Base-by-base conservation (phyloP, 2,329 filamentous ascomycete species). In the Juglanconis sp. region DNA sequence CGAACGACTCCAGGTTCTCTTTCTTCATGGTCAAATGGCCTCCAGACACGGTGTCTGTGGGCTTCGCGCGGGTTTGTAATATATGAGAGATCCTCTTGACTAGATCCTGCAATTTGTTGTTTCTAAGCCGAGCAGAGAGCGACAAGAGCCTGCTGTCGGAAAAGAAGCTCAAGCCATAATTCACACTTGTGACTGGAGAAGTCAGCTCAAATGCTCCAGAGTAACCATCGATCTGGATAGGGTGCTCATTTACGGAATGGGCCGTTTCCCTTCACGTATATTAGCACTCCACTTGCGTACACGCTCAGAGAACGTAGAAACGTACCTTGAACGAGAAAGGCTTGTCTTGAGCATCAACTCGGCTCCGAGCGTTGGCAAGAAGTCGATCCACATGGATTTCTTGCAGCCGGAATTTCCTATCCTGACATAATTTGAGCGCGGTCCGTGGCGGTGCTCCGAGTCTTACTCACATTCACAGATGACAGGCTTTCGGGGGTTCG, bases 141-240 rank as follows among this genome's bases (percentile, higher is more conserved):
- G 70, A 71, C 11, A 63, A 49, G 5, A 74, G 59, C 57, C 75
- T 64, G 60, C 67, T 63, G 57, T 75, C 68, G 1, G 68, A 69
- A 50, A 70, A 70, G 52, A 70, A 69, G 2, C 67, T 71, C 11
- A 73, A 58, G 17, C 64, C 70, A 56, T 67, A 65, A 42, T 66
- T 66, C 32, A 66, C 66, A 30, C 44, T 11, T 55, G 48, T 56
- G 38, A 56, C 13, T 32, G 56, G 10, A 59, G 49, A 59, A 36
- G 48, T 24, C 51, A 13, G 55, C 24, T 24, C 24, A 24, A 38
- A 38, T 38, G 35, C 35, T 38, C 35, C 35, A 38, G 35, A 38
- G 11, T 38, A 38, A 8, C 10, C 38, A 42, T 13, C 38, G 38
- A 10, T 42, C 24, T 24, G 24, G 24, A 24, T 24, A 40, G 53